A percentile compares a stretch with the other conserved stretches of the same genome.
Evolutionary conservation across 305 asterid species (phyloP).

Genomic region (Striga hermonthica): DNA sequence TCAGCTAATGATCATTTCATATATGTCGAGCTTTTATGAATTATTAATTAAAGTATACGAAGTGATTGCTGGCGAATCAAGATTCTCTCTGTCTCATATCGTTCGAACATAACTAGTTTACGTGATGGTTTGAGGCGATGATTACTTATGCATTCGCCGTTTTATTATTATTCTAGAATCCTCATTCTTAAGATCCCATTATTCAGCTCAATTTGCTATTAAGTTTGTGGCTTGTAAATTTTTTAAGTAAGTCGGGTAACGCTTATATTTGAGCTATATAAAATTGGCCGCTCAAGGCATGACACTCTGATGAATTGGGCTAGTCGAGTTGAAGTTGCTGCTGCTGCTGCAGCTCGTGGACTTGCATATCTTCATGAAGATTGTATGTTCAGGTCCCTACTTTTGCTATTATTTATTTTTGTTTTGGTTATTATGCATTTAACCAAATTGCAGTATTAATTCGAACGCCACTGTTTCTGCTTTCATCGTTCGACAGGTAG

Average conservation of each 20-base stretch:
- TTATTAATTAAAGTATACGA: not conserved
- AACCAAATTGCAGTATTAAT: slow-evolving; percentile 3
- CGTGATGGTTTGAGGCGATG: no score
- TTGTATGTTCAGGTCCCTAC: slow-evolving; percentile 47
- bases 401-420: slow-evolving; percentile 13
- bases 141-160: slow-evolving; percentile 12
- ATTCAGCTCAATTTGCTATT: slow-evolving; percentile 46
- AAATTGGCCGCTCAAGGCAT: slow-evolving; percentile 45
- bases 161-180: slow-evolving; percentile 63
- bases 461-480: not conserved
- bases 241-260: not conserved
- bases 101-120: no score
- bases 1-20: no score
- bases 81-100: not conserved
- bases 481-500: slow-evolving; percentile 46
- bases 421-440: slow-evolving; percentile 2
- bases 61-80: not conserved
- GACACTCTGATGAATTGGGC: slow-evolving; percentile 67
- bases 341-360: slow-evolving; percentile 93
- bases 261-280: slow-evolving; percentile 30
- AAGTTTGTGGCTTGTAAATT: not conserved
- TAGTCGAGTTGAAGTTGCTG: slow-evolving; percentile 74
- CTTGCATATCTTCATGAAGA: slow-evolving; percentile 90
- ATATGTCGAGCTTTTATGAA: no score
- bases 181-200: slow-evolving; percentile 55